Evolutionary conservation across 257 asterid genomes (phyloP).

Genomic region (Nicotiana knightiana): DNA sequence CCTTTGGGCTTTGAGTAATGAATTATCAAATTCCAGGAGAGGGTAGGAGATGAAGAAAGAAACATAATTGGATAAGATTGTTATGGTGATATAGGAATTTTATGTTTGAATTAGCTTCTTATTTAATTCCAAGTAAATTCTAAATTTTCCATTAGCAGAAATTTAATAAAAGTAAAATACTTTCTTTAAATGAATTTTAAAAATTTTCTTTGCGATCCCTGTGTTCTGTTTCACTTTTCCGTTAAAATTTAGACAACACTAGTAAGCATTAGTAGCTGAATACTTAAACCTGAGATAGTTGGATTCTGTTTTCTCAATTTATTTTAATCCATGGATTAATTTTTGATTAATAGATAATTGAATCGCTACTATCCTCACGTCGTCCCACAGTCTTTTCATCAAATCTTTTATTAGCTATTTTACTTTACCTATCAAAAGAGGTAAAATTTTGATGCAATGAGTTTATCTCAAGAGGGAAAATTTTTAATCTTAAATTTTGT

Average conservation of each 20-base stretch:
- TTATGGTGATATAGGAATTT: neutral
- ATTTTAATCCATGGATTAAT: too few species aligned
- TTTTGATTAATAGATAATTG: too few species aligned
- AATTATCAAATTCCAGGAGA: neutral
- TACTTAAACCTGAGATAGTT: neutral
- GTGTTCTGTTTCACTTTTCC: neutral
- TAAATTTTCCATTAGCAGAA: neutral
- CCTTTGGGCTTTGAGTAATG: neutral
- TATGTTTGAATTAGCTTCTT: neutral
- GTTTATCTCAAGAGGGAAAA: too few species aligned
- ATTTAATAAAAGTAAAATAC: neutral
- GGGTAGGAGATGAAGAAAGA: neutral
- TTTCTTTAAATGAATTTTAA: neutral
- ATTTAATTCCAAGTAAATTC: neutral
- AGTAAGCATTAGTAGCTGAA: neutral
- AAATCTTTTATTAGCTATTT: neutral
- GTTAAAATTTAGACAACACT: neutral
- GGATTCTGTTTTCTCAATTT: neutral
- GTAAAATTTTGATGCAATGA: neutral
- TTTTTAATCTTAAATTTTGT: neutral
- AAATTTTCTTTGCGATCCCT: neutral
- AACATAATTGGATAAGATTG: neutral
- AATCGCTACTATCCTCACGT: neutral
- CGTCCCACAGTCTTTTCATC: neutral
- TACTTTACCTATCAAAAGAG: neutral